A percentile compares a stretch with the other conserved stretches of the same genome.
phyloP scores from a whole-genome alignment of 2,329 filamentous ascomycete species.

The Penicillium janthinellum region DNA sequence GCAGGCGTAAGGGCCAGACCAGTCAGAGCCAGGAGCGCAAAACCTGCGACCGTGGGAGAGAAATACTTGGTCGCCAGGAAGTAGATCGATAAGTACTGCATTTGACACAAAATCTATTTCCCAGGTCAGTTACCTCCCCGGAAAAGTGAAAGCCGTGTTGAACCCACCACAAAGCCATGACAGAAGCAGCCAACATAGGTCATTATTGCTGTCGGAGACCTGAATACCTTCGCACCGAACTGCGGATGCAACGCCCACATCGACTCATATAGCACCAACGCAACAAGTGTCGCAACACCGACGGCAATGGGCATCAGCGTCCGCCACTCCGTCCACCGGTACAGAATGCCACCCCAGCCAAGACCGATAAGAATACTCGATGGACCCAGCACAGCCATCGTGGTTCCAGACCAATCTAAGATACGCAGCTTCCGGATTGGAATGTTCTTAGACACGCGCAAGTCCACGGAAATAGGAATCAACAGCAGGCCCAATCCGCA shows the following conservation, averaged over 20 bases:
- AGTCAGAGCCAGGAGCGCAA: slow-evolving; percentile 42
- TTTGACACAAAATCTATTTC: slow-evolving; percentile 44
- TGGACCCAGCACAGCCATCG: slow-evolving; percentile 42
- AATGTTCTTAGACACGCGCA: slow-evolving; percentile 28
- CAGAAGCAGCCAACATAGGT: slow-evolving; percentile 46
- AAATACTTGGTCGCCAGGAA: slow-evolving; percentile 40
- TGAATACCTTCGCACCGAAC: slow-evolving; percentile 42
- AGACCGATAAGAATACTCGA: slow-evolving; percentile 46
- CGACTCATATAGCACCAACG: slow-evolving; percentile 40
- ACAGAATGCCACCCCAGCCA: slow-evolving; percentile 46
- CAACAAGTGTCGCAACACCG: slow-evolving; percentile 35
- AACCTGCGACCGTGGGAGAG: slow-evolving; percentile 38
- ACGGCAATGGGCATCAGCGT: slow-evolving; percentile 44
- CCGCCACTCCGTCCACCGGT: slow-evolving; percentile 43
- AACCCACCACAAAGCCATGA: slow-evolving; percentile 48
- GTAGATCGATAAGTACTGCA: slow-evolving; percentile 50
- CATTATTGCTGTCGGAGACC: slow-evolving; percentile 36
- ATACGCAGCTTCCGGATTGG: slow-evolving; percentile 26
- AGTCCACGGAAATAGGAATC: slow-evolving; percentile 35
- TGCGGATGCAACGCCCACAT: slow-evolving; percentile 39
- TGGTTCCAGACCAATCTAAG: slow-evolving; percentile 48
- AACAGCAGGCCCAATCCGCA: slow-evolving; percentile 32
- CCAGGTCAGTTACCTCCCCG: not conserved
- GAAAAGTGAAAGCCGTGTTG: not conserved
- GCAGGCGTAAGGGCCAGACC: slow-evolving; percentile 30